These are phyloP conservation scores for Phyllosticta capitalensis DNA, from an alignment of 2,329 filamentous ascomycete genomes.

Conservation along the genomic window DNA sequence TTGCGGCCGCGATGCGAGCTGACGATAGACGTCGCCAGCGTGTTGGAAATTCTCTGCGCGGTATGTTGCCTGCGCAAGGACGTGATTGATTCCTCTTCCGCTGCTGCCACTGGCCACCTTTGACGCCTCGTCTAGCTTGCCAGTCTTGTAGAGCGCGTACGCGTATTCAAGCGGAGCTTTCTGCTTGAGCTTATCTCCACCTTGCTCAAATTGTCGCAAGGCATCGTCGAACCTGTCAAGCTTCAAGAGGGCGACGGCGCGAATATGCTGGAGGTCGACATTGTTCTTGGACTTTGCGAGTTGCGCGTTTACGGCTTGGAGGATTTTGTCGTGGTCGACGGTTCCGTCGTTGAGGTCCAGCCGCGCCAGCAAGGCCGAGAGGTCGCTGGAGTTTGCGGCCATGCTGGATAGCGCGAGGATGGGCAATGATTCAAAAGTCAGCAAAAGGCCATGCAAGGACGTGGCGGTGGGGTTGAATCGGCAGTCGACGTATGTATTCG, in stretches of 20 bases:
- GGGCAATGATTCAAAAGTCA: not conserved
- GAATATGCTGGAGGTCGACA: conserved; percentile 55
- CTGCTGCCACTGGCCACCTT: conserved; percentile 36
- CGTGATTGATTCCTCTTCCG: conserved; percentile 46
- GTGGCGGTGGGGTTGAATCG: not conserved
- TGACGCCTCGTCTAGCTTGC: conserved; percentile 56
- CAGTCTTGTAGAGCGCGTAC: conserved; percentile 77
- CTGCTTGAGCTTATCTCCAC: conserved; percentile 50
- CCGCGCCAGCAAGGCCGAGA: conserved; percentile 48
- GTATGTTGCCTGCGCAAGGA: conserved; percentile 52
- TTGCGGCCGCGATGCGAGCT: conserved; percentile 41
- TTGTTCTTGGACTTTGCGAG: conserved; percentile 52
- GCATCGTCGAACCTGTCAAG: conserved; percentile 76
- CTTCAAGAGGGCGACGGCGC: conserved; percentile 66
- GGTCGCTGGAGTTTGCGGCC: conserved; percentile 32
- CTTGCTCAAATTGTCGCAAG: conserved; percentile 56
- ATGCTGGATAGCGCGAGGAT: conserved; percentile 16
- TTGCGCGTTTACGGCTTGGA: conserved; percentile 51
- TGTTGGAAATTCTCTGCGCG: conserved; percentile 63
- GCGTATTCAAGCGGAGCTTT: conserved; percentile 59
- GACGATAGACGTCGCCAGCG: conserved; percentile 54
- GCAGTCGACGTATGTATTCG: not conserved
- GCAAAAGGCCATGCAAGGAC: conserved; percentile 6
- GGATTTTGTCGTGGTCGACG: conserved; percentile 63
- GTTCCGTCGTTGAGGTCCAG: conserved; percentile 40